phyloP scores from a whole-genome alignment of 208 protist species.

The Perkinsela sp. region DNA sequence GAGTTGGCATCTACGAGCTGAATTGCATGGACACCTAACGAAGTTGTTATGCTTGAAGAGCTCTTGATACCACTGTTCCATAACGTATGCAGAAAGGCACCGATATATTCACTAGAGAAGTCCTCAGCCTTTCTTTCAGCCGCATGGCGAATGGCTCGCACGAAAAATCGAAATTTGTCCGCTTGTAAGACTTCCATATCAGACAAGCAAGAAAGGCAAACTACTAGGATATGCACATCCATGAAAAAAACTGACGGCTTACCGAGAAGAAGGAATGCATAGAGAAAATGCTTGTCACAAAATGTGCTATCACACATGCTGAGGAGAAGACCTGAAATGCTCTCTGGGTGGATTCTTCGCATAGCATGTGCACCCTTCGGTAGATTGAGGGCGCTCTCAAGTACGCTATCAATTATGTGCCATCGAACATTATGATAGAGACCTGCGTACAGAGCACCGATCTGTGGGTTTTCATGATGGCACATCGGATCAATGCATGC shows the following conservation, averaged over 20 bases:
- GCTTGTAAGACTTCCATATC: background rate
- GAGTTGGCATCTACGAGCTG: no score
- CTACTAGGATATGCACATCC: background rate
- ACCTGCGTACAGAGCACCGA: background rate
- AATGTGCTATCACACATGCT: background rate
- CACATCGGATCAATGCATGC: background rate
- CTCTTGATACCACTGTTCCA: background rate
- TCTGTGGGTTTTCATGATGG: background rate
- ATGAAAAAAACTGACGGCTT: background rate
- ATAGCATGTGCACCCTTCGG: background rate
- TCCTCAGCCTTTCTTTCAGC: background rate
- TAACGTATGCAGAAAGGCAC: background rate
- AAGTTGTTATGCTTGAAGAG: background rate
- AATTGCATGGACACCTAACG: background rate
- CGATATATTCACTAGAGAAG: background rate
- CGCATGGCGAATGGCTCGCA: background rate
- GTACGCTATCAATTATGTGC: background rate
- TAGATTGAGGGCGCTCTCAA: background rate
- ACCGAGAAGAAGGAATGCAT: background rate
- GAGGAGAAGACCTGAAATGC: background rate
- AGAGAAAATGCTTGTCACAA: background rate
- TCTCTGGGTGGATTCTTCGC: background rate
- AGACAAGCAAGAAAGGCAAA: background rate
- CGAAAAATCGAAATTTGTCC: constrained; percentile 1
- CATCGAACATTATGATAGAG: background rate